Conservation (phyloP, 208 protist genomes). For the Crithidia acanthocephali region DNA sequence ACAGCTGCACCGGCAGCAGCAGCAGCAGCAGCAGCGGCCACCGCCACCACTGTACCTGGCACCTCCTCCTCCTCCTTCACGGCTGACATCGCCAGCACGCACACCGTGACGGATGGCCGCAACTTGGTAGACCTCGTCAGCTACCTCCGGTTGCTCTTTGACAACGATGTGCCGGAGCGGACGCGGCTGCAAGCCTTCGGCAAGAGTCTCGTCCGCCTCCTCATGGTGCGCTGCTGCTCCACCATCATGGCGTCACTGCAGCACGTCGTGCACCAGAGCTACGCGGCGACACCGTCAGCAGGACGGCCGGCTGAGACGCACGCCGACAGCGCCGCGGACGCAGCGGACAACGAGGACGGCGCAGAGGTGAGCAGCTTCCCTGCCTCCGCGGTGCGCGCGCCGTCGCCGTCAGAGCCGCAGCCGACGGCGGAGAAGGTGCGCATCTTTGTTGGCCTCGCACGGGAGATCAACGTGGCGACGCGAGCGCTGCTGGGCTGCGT, state of each 20-base stretch:
- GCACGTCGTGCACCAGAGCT: conserved; percentile 64
- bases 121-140: conserved; percentile 65
- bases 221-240: conserved; percentile 80
- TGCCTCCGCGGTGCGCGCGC: background rate
- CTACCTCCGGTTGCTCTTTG: conserved; percentile 63
- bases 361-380: background rate
- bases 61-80: conserved; percentile 33
- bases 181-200: conserved; percentile 63
- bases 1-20: background rate
- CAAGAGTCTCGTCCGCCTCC: conserved; percentile 57
- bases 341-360: background rate
- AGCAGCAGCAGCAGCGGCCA: background rate
- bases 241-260: conserved; percentile 65
- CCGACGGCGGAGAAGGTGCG: background rate
- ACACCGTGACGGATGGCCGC: conserved; percentile 1
- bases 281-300: conserved; percentile 20
- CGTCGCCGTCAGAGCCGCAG: background rate
- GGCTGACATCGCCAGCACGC: conserved; percentile 20
- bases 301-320: background rate
- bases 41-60: background rate
- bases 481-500: conserved; percentile 59
- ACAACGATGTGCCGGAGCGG: conserved; percentile 60
- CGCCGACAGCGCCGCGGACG: background rate
- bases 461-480: conserved; percentile 60
- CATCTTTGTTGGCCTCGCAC: conserved; percentile 49